Conservation (phyloP, 768 basidiomycete genomes). For the Dacryopinax spathularia region DNA sequence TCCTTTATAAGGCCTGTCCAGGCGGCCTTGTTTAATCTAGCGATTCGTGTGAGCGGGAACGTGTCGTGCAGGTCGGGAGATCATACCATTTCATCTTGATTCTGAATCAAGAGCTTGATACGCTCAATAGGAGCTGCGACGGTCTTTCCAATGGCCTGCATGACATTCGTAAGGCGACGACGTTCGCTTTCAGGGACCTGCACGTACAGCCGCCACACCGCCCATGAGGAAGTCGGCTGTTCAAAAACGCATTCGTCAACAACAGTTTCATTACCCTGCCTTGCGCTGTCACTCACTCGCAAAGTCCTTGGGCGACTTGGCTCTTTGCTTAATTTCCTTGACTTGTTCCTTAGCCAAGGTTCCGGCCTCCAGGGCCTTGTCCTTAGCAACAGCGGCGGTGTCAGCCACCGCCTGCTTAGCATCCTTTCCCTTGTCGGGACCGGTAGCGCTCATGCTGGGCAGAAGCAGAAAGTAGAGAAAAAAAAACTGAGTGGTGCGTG, state of each 20-base stretch:
- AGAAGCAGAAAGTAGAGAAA: background rate
- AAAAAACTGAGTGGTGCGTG: slow-evolving; percentile 2
- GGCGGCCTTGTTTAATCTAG: slow-evolving; percentile 22
- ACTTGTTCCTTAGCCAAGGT: background rate
- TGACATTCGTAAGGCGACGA: slow-evolving; percentile 6
- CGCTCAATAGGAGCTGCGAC: slow-evolving; percentile 31
- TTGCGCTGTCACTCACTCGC: slow-evolving; percentile 7
- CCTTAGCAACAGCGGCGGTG: background rate
- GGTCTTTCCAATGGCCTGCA: slow-evolving; percentile 29
- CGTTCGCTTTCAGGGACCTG: background rate
- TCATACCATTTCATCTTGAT: slow-evolving; percentile 19
- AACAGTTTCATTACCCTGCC: background rate
- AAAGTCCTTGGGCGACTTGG: background rate
- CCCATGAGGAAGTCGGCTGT: slow-evolving; percentile 29
- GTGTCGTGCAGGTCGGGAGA: background rate
- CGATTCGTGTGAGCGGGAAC: slow-evolving; percentile 5
- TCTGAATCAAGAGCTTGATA: slow-evolving; percentile 30
- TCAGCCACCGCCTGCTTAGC: background rate
- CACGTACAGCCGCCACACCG: slow-evolving; percentile 16
- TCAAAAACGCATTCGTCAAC: background rate
- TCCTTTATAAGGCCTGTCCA: slow-evolving; percentile 26
- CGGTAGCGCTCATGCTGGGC: background rate
- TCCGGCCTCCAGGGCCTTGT: background rate
- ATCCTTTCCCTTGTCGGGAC: slow-evolving; percentile 1
- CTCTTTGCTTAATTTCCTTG: background rate